Evolutionary conservation across 495 filamentous ascomycete genomes (phyloP).

Genomic region (Daldinia caldariorum): DNA sequence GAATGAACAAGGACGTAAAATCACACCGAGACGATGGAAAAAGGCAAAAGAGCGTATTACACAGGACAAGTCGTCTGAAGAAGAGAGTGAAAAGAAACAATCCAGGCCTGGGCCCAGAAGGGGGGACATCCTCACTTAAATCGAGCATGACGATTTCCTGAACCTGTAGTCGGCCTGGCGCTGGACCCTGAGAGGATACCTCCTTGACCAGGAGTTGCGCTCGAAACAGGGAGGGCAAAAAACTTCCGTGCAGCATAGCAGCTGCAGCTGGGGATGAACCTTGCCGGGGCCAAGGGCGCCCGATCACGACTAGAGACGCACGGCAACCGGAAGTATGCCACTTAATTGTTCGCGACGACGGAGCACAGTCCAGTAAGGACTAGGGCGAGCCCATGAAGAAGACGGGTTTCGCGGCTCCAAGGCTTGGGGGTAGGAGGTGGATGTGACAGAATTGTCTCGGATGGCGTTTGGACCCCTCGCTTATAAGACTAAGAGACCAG

Average conservation of each 20-base stretch:
- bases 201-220: conserved; percentile 52
- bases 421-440: conserved; percentile 49
- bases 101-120: conserved; percentile 36
- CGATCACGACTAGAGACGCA: conserved; percentile 30
- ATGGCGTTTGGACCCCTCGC: conserved; percentile 54
- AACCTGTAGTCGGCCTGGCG: conserved; percentile 38
- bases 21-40: conserved; percentile 39
- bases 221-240: conserved; percentile 59
- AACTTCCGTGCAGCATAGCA: conserved; percentile 47
- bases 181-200: conserved; percentile 38
- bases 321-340: conserved; percentile 38
- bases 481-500: conserved; percentile 40
- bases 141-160: conserved; percentile 60
- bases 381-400: conserved; percentile 23
- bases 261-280: conserved; percentile 27
- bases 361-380: conserved; percentile 23
- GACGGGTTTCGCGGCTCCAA: conserved; percentile 33
- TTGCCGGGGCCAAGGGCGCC: conserved; percentile 23
- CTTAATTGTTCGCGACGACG: conserved; percentile 33
- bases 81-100: conserved; percentile 55
- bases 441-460: conserved; percentile 61
- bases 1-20: conserved; percentile 45
- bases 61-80: conserved; percentile 46
- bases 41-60: conserved; percentile 50
- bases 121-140: conserved; percentile 58